Conservation (phyloP, 129 eudicot species). For the Escallonia herrerae region DNA sequence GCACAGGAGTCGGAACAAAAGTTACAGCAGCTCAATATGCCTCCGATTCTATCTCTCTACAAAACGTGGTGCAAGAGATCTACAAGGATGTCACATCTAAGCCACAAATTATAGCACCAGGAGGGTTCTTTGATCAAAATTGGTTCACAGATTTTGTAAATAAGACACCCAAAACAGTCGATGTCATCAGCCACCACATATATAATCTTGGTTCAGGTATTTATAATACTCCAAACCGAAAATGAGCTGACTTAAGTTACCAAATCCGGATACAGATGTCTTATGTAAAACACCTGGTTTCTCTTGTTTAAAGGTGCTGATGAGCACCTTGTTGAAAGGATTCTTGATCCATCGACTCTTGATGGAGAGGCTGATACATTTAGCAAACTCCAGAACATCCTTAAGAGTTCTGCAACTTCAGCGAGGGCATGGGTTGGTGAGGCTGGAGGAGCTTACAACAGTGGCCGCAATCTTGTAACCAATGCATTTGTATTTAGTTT, state of each 20-base stretch:
- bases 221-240: background rate
- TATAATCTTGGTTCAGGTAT: constrained; percentile 95
- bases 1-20: constrained; percentile 67
- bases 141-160: constrained; percentile 65
- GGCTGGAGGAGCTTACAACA: constrained; percentile 93
- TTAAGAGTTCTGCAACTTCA: constrained; percentile 46
- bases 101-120: constrained; percentile 75
- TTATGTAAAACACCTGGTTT: constrained; percentile 12
- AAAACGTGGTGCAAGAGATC: constrained; percentile 45
- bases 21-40: constrained; percentile 68
- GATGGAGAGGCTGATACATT: constrained; percentile 62
- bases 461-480: constrained; percentile 69
- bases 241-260: background rate
- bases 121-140: constrained; percentile 68
- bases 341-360: constrained; percentile 68
- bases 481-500: constrained; percentile 76
- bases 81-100: constrained; percentile 41
- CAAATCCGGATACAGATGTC: constrained; percentile 24
- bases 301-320: constrained; percentile 55
- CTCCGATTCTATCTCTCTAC: constrained; percentile 39
- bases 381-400: constrained; percentile 40
- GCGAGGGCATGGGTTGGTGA: constrained; percentile 95
- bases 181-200: constrained; percentile 72
- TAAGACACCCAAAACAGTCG: constrained; percentile 42
- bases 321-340: constrained; percentile 63